phyloP scores from a whole-genome alignment of 768 basidiomycete species.

The Strobilomyces dryophilus region DNA sequence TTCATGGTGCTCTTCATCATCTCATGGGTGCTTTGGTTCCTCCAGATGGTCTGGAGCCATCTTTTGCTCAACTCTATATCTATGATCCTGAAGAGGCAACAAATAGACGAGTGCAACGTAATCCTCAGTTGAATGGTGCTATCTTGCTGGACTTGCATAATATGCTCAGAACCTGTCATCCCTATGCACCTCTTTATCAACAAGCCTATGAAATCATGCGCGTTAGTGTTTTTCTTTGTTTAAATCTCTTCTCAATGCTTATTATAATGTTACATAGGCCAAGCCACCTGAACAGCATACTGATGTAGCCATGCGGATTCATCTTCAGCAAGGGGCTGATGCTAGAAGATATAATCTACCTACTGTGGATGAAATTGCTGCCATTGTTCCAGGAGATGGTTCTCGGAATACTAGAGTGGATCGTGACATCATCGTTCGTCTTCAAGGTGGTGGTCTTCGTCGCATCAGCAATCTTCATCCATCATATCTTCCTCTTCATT shows the following conservation, averaged over 20 bases:
- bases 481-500: constrained; percentile 37
- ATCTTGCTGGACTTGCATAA: constrained; percentile 26
- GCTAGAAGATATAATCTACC: constrained; percentile 41
- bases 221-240: background rate
- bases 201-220: constrained; percentile 33
- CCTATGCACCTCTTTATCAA: constrained; percentile 28
- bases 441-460: constrained; percentile 22
- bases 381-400: constrained; percentile 36
- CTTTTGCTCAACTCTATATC: constrained; percentile 41
- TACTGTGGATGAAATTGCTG: constrained; percentile 39
- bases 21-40: constrained; percentile 31
- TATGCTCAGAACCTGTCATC: constrained; percentile 18
- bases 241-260: background rate
- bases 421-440: constrained; percentile 34
- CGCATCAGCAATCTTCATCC: constrained; percentile 34
- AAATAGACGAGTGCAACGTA: constrained; percentile 17
- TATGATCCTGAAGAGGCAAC: constrained; percentile 37
- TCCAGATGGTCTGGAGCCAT: constrained; percentile 11
- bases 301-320: constrained; percentile 8
- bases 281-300: constrained; percentile 15
- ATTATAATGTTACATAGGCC: background rate
- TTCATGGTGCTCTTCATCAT: constrained; percentile 38
- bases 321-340: constrained; percentile 20
- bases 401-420: constrained; percentile 2
- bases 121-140: constrained; percentile 16